phyloP scores from a whole-genome alignment of 352 stramenopile genomes.

The Elongisporangium anandrum region DNA sequence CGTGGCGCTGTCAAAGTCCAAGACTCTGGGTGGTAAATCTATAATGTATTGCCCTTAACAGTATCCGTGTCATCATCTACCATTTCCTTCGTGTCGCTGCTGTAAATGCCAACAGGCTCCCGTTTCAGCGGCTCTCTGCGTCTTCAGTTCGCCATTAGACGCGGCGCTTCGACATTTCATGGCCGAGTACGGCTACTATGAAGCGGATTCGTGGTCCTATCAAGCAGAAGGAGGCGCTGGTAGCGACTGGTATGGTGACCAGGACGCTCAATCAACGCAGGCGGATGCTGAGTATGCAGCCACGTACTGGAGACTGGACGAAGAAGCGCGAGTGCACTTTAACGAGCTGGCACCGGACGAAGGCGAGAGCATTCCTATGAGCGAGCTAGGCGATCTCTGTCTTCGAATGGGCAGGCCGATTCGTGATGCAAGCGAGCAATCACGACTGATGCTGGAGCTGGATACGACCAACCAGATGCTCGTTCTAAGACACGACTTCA shows the following conservation, averaged over 20 bases:
- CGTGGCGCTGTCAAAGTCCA: no score
- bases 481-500: slow-evolving; percentile 46
- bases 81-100: no score
- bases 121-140: no score
- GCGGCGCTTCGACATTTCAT: no score
- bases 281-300: slow-evolving; percentile 13
- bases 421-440: slow-evolving; percentile 37
- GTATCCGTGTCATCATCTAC: no score
- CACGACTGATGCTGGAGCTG: slow-evolving; percentile 42
- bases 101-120: no score
- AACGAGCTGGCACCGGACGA: slow-evolving; percentile 27
- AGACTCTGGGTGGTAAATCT: no score
- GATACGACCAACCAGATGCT: slow-evolving; percentile 60
- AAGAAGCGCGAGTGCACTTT: slow-evolving; percentile 31
- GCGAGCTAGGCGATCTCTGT: slow-evolving; percentile 49
- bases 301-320: slow-evolving; percentile 52
- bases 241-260: background rate
- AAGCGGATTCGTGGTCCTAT: no score
- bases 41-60: no score
- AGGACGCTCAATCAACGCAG: slow-evolving; percentile 7
- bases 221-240: no score
- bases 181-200: no score
- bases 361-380: slow-evolving; percentile 29
- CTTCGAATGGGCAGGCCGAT: slow-evolving; percentile 28
- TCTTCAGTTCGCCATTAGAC: no score